These are phyloP conservation scores for Clavispora vitiphila DNA, from an alignment of 805 yeast species.

Conservation along the genomic window DNA sequence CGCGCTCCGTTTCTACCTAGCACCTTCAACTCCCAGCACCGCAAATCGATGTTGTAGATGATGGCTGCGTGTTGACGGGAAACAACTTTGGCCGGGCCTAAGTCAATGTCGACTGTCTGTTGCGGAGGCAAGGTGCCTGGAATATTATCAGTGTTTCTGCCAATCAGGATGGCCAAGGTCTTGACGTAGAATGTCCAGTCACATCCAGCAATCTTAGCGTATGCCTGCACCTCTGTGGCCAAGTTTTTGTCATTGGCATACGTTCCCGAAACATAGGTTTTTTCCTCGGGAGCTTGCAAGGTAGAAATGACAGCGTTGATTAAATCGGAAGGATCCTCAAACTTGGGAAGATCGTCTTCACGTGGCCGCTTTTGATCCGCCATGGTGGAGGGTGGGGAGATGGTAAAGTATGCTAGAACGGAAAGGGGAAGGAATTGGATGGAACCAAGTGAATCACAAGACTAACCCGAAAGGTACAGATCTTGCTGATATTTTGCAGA, in stretches of 20 bases:
- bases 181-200: conserved; percentile 95
- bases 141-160: conserved; percentile 65
- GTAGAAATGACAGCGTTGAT: conserved; percentile 71
- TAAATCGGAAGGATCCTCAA: conserved; percentile 58
- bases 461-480: neutral
- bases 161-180: conserved; percentile 67
- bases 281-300: conserved; percentile 65
- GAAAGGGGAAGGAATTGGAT: neutral
- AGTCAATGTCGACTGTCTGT: conserved; percentile 66
- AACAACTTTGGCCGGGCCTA: conserved; percentile 97
- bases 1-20: conserved; percentile 92
- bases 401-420: neutral
- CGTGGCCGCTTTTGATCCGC: conserved; percentile 8
- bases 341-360: conserved; percentile 28
- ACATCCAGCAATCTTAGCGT: conserved; percentile 90
- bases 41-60: conserved; percentile 63
- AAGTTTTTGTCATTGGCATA: conserved; percentile 70
- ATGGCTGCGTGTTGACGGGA: conserved; percentile 86
- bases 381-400: conserved; percentile 1
- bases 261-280: conserved; percentile 65
- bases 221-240: conserved; percentile 88
- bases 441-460: neutral
- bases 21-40: conserved; percentile 83
- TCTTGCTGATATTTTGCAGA: neutral
- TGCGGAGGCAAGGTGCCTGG: conserved; percentile 10